Conservation (phyloP, 805 yeast species). For the Wickerhamomyces sydowiorum region DNA sequence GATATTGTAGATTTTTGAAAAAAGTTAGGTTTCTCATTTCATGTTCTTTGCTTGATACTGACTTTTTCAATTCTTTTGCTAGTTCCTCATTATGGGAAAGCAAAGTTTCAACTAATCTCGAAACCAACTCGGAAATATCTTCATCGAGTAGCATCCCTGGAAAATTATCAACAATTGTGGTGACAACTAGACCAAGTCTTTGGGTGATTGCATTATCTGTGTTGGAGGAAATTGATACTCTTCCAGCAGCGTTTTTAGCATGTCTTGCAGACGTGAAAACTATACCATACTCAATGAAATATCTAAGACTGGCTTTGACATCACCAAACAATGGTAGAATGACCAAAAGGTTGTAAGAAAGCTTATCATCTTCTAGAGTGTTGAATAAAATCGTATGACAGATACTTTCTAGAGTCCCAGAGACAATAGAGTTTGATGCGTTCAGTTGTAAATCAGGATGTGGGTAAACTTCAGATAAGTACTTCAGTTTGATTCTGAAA, state of each 20-base stretch:
- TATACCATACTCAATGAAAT: slow-evolving; percentile 37
- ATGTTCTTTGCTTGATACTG: slow-evolving; percentile 47
- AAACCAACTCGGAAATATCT: slow-evolving; percentile 50
- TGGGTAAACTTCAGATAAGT: slow-evolving; percentile 41
- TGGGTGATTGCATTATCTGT: slow-evolving; percentile 38
- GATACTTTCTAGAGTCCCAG: slow-evolving; percentile 65
- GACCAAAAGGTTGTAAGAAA: slow-evolving; percentile 37
- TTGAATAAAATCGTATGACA: slow-evolving; percentile 68
- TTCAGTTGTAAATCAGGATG: slow-evolving; percentile 60
- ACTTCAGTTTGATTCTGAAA: slow-evolving; percentile 20
- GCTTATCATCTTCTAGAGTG: slow-evolving; percentile 33
- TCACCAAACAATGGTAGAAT: slow-evolving; percentile 53
- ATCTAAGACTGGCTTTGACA: slow-evolving; percentile 35
- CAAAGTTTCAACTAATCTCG: slow-evolving; percentile 44
- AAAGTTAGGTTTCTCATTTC: slow-evolving; percentile 32
- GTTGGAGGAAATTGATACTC: slow-evolving; percentile 21
- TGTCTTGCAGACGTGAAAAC: slow-evolving; percentile 26
- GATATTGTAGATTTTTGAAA: slow-evolving; percentile 15
- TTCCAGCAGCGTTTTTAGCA: slow-evolving; percentile 8
- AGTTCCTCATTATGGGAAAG: slow-evolving; percentile 43
- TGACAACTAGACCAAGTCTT: slow-evolving; percentile 48
- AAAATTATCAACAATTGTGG: slow-evolving; percentile 51
- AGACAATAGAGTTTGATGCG: slow-evolving; percentile 36
- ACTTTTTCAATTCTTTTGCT: slow-evolving; percentile 45
- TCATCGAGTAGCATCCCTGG: slow-evolving; percentile 67